These are phyloP conservation scores for Starmerella riodocensis DNA, from an alignment of 805 yeast species.

Conservation along the genomic window DNA sequence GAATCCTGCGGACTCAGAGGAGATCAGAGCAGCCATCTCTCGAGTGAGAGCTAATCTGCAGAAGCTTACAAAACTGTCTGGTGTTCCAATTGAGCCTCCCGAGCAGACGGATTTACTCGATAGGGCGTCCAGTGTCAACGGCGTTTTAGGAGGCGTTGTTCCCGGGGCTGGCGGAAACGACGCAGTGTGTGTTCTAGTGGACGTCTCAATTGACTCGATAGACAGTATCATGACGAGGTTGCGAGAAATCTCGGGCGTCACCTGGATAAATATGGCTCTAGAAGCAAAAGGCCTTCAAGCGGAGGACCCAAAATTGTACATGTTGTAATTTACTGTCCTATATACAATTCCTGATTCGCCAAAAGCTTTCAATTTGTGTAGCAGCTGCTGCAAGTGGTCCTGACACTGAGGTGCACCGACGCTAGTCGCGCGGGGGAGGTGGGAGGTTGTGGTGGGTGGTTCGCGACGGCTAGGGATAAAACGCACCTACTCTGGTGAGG, in stretches of 20 bases:
- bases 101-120: slow-evolving; percentile 62
- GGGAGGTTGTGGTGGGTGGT: too few species aligned
- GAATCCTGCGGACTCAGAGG: slow-evolving; percentile 24
- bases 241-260: slow-evolving; percentile 27
- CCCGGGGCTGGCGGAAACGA: slow-evolving; percentile 99
- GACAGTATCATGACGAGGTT: slow-evolving; percentile 10
- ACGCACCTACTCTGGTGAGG: too few species aligned
- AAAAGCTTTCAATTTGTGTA: too few species aligned
- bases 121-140: slow-evolving; percentile 40
- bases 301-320: slow-evolving; percentile 13
- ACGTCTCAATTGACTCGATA: slow-evolving; percentile 31
- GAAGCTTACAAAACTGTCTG: slow-evolving; percentile 47
- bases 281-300: slow-evolving; percentile 29
- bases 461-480: too few species aligned
- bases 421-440: too few species aligned
- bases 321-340: too few species aligned
- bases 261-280: slow-evolving; percentile 35
- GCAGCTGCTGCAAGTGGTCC: too few species aligned
- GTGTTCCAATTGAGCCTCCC: slow-evolving; percentile 80
- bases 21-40: slow-evolving; percentile 3
- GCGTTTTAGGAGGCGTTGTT: slow-evolving; percentile 89
- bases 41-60: slow-evolving; percentile 47
- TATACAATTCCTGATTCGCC: too few species aligned
- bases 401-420: too few species aligned
- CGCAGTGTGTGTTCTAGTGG: slow-evolving; percentile 66